A percentile compares a stretch with the other conserved stretches of the same genome.
phyloP scores from a whole-genome alignment of 176 grass and related monocot genomes.

The Ampelocalamus luodianensis region DNA sequence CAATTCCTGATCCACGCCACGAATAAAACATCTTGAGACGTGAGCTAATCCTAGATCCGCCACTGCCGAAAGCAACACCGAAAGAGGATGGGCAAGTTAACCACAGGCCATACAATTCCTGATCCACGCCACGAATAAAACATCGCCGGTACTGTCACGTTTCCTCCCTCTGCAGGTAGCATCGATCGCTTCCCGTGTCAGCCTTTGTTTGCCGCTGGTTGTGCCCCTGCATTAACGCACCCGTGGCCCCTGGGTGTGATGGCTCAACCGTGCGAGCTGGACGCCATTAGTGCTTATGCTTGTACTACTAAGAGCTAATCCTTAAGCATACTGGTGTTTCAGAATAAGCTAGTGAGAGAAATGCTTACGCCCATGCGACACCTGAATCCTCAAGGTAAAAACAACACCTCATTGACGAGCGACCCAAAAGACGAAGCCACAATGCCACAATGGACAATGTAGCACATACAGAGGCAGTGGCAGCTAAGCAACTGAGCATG shows the following conservation, averaged over 20 bases:
- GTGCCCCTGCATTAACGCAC: slow-evolving; percentile 38
- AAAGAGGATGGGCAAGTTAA: not conserved
- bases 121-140: not conserved
- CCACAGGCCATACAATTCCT: not conserved
- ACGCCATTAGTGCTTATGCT: not conserved
- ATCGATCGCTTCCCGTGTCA: slow-evolving; percentile 29
- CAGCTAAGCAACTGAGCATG: not conserved
- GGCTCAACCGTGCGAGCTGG: slow-evolving; percentile 17
- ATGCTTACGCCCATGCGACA: not conserved
- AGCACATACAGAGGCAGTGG: not conserved
- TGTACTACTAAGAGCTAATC: not conserved
- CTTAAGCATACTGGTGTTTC: not conserved
- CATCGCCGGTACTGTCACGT: not conserved
- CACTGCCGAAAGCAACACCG: slow-evolving; percentile 29
- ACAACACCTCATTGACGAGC: not conserved
- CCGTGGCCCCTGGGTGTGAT: slow-evolving; percentile 22
- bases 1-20: no score
- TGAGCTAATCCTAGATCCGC: no score
- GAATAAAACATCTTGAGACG: no score
- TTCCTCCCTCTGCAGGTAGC: slow-evolving; percentile 24
- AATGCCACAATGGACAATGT: not conserved
- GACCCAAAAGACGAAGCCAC: not conserved
- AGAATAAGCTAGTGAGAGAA: not conserved
- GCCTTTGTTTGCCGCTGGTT: slow-evolving; percentile 29
- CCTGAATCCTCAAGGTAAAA: not conserved